Base-by-base conservation (phyloP, 2,329 filamentous ascomycete species). In the Cercospora sp. region DNA sequence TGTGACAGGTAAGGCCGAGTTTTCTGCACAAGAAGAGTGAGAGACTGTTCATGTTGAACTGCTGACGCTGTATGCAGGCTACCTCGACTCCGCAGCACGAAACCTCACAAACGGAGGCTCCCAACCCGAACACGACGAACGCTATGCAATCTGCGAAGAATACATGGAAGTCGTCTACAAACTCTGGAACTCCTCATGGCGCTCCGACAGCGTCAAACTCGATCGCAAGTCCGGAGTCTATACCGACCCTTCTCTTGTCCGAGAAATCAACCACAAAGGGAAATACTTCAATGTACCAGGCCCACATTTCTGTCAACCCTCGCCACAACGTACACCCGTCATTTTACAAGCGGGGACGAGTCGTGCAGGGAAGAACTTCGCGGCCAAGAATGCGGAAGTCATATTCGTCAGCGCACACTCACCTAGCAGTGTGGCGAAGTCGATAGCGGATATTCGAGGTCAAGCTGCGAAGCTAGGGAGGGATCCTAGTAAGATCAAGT, bases 281-380 rank as follows among this genome's bases (percentile, higher is more conserved):
- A 87, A 87, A 74, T 87, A 87, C 77, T 91, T 87, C 79, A 82
- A 77, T 0, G 87, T 91, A 0, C 87, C 87, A 0, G 89, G 89
- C 0, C 88, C 88, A 26, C 87, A 91, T 70, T 84, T 91, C 71
- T 87, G 86, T 65, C 85, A 90, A 62, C 89, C 89, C 0, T 85
- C 85, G 60, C 89, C 89, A 0, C 90, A 92, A 72, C 81, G 90
- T 3, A 91, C 89, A 1, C 90, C 90, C 0, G 81, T 92, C 1
- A 83, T 92, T 4, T 82, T 92, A 3, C 90, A 92, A 76, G 90
- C 90, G 0, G 90, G 90, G 0, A 90, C 89, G 0, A 90, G 87
- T 0, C 86, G 83, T 60, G 84, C 88, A 0, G 90, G 89, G 1
- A 90, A 89, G 76, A 77, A 80, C 0, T 92, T 92, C 72, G 89